Base-by-base conservation (phyloP, 176 grass and related monocot genomes). In the Oryza longistaminata region DNA sequence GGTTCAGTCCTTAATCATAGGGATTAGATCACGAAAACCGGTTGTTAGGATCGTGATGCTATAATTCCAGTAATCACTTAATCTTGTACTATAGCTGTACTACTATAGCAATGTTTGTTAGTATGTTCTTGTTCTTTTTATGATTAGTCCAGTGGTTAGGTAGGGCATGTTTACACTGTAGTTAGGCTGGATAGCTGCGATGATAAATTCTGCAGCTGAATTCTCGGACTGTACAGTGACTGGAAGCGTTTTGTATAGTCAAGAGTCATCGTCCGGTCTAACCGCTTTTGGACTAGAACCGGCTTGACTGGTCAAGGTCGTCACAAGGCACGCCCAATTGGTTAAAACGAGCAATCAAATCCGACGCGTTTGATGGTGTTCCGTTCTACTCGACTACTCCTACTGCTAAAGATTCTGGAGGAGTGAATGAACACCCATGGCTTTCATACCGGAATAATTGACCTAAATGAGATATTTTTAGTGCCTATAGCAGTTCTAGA, bases 21-120 rank as follows among this genome's bases (percentile, higher is more conserved):
- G 45, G 35, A 46, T 75, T 74, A 55, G 62, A 75, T 75, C 77
- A 66, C 31, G 33, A 80, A 55, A 27, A 16, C 17, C 24, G 35
- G 45, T 67, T 52, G 85, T 87, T 81, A 81, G 26, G 69, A 52
- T 68, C 10, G 70, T 53, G 77, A 80, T 60, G 45, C 25, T 49
- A 50, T 8, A 7, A 31, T 44, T 9, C 45, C 13, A 11, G 11
- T 48, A 25, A 39, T 39, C 37, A 39, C 37, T 39, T 39, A 39
- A 39, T 39, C 34, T 39, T 39, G 37, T 39, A 39, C 37, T 39
- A 39, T 5, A 39, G 6, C 33, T 7, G 46, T 49, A 14, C 46
- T 49, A 49, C 46, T 49, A 12, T 75, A 53, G 29, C 62, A 17
- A 14, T 19, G 0, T 35, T 15, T 11, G 35, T 10, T 34, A 8